Conservation (phyloP, 306 rosid species). For the Luffa acutangula region DNA sequence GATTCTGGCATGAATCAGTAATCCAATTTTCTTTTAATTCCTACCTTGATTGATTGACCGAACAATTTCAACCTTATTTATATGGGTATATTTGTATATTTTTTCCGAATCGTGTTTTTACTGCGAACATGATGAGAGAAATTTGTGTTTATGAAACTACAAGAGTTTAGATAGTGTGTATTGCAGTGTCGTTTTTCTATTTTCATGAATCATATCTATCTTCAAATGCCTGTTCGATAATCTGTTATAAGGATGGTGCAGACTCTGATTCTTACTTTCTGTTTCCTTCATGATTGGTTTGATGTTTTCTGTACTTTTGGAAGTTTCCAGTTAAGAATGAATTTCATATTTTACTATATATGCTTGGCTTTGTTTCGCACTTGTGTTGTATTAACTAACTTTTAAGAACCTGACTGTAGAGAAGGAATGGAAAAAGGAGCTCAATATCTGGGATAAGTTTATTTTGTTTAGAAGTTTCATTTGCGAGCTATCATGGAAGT, state of each 20-base stretch:
- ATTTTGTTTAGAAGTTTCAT: not conserved
- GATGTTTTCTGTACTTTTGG: not conserved
- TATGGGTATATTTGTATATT: not conserved
- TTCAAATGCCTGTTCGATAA: not conserved
- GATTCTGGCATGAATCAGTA: too few relatives aligned
- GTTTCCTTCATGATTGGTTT: not conserved
- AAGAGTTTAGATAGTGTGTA: not conserved
- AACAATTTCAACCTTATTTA: too few relatives aligned
- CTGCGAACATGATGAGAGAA: not conserved
- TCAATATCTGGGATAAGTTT: not conserved
- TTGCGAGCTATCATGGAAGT: slow-evolving; percentile 25
- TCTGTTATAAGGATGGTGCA: not conserved
- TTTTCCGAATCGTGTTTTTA: not conserved
- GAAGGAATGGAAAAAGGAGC: not conserved
- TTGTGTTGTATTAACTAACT: not conserved
- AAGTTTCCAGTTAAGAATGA: not conserved
- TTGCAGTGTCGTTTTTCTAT: not conserved
- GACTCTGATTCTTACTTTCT: not conserved
- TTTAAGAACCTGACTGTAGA: not conserved
- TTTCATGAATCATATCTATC: not conserved
- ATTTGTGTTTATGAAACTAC: not conserved
- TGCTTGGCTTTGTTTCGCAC: not conserved
- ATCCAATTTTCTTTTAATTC: too few relatives aligned
- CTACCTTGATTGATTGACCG: too few relatives aligned
- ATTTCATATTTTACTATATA: not conserved